These are phyloP conservation scores for Omphalotus guepiniiformis DNA, from an alignment of 768 basidiomycete genomes.

Conservation along the genomic window DNA sequence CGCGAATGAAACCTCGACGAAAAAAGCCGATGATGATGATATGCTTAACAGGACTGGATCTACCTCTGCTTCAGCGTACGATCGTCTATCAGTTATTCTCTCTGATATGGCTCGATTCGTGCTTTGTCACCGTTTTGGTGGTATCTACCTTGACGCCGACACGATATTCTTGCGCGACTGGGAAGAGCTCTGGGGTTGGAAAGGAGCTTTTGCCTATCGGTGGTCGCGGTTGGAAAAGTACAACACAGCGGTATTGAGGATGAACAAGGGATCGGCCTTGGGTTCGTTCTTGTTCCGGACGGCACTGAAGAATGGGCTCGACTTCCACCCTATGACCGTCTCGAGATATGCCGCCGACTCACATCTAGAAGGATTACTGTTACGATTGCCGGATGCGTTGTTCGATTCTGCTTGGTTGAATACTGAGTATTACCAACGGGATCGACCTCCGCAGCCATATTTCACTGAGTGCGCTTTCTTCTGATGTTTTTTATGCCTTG, in stretches of 20 bases:
- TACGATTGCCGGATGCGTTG: slow-evolving; percentile 84
- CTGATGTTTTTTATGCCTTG: background rate
- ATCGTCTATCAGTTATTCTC: slow-evolving; percentile 86
- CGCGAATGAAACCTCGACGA: slow-evolving; percentile 41
- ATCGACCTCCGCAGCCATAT: slow-evolving; percentile 89
- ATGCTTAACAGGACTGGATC: slow-evolving; percentile 79
- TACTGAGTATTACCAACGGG: slow-evolving; percentile 83
- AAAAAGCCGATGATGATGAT: slow-evolving; percentile 46
- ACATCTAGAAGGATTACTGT: slow-evolving; percentile 66
- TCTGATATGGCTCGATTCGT: slow-evolving; percentile 98
- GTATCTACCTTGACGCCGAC: slow-evolving; percentile 92
- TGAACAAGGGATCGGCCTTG: slow-evolving; percentile 86
- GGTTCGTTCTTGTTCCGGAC: slow-evolving; percentile 91
- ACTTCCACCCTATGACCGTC: slow-evolving; percentile 95
- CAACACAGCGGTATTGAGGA: slow-evolving; percentile 87
- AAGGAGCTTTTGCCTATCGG: slow-evolving; percentile 90
- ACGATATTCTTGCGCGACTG: slow-evolving; percentile 89
- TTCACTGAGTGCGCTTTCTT: slow-evolving; percentile 63
- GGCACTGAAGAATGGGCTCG: slow-evolving; percentile 83
- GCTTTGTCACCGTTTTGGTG: slow-evolving; percentile 89
- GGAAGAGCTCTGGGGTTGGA: slow-evolving; percentile 97
- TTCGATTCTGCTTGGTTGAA: slow-evolving; percentile 96
- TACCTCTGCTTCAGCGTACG: slow-evolving; percentile 82
- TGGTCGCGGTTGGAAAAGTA: slow-evolving; percentile 93
- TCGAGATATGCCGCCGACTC: slow-evolving; percentile 83